phyloP scores from a whole-genome alignment of 306 rosid species.

The Rosa chinensis region DNA sequence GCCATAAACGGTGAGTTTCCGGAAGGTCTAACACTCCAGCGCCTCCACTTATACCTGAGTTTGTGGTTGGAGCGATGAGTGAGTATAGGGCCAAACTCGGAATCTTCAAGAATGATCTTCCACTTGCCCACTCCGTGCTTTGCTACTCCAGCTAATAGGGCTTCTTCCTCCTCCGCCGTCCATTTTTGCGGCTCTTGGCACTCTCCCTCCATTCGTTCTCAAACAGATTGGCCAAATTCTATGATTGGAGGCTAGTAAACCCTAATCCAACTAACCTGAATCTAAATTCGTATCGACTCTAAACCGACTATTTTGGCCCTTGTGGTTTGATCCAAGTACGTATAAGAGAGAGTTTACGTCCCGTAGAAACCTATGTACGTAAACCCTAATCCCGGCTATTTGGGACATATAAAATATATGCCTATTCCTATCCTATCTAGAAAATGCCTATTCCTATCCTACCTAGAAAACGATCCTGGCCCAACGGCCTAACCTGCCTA shows the following conservation, averaged over 20 bases:
- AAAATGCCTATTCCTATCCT: no score
- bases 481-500: no score
- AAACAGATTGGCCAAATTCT: background rate
- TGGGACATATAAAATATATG: no score
- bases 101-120: background rate
- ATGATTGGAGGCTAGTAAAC: no score
- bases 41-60: background rate
- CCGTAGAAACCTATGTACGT: no score
- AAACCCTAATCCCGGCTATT: no score
- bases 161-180: background rate
- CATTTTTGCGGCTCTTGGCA: background rate
- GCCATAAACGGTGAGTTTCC: background rate
- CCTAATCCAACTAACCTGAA: background rate
- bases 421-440: no score
- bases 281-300: no score
- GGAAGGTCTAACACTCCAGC: background rate
- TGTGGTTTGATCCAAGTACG: no score
- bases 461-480: no score
- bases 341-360: no score
- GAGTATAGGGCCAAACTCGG: background rate
- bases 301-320: no score
- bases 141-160: slow-evolving; percentile 3
- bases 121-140: background rate
- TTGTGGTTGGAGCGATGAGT: background rate
- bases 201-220: background rate